Evolutionary conservation across 768 basidiomycete species (phyloP), one percentile per base, ranked within the genome.

Genomic region (Candolleomyces eurysporus): DNA sequence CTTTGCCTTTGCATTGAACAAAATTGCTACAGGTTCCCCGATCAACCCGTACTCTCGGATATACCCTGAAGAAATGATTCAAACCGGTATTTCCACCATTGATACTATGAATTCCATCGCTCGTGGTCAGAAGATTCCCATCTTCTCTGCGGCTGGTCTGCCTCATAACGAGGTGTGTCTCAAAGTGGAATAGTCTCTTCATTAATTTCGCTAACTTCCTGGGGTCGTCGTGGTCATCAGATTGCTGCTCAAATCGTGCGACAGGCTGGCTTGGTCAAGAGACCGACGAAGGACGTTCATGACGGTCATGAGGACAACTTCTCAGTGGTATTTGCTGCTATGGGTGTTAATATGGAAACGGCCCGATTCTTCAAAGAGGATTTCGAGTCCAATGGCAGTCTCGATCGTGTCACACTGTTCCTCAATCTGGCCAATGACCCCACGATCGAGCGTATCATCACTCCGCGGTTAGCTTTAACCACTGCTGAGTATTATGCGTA

Each of bases 271-370:
- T 81, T 99, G 62, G 97, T 99, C 70, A 95, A 94, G 78, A 83
- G 95, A 50, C 96, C 97, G 7, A 94, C 92, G 51, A 98, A 98
- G 76, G 94, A 92, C 69, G 95, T 96, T 16, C 96, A 96, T 70
- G 97, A 99, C 71, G 96, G 95, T 59, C 96, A 98, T 77, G 96
- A 97, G 81, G 96, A 99, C 79, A 99, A 99, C 77, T 99, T 99
- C 84, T 96, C 94, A 52, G 96, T 99, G 70, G 97, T 98, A 52
- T 99, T 98, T 73, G 97, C 96, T 60, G 97, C 97, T 45, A 98
- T 99, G 97, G 97, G 97, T 84, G 97, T 96, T 62, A 99, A 99
- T 81, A 97, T 97, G 95, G 97, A 99, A 76, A 98, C 97, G 6
- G 97, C 97, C 52, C 88, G 96, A 57, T 99, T 97, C 84, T 99